Evolutionary conservation across 1,284 basidiomycete genomes (phyloP).

Genomic region (Ceratobasidium sp.): DNA sequence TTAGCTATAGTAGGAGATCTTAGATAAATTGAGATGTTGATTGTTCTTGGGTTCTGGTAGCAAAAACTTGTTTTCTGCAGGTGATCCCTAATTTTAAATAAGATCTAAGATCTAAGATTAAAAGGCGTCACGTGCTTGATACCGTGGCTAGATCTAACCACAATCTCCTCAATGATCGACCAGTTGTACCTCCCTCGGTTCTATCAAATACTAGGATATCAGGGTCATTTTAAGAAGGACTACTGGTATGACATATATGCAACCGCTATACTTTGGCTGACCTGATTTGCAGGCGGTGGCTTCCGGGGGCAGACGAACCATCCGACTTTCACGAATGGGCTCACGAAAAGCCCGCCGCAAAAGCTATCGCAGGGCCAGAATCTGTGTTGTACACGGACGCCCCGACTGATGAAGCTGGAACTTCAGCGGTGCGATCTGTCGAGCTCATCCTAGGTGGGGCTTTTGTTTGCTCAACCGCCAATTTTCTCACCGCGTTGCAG

Average conservation of each 20-base stretch:
- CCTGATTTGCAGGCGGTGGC: not conserved
- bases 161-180: not conserved
- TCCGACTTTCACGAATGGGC: constrained; percentile 27
- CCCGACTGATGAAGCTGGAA: not conserved
- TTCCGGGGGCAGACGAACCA: not conserved
- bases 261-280: not conserved
- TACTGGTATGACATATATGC: constrained; percentile 10
- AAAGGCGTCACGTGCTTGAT: not conserved
- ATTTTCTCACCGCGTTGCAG: not conserved
- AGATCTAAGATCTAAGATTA: not conserved
- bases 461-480: no score
- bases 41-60: no score
- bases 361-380: constrained; percentile 25
- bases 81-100: not conserved
- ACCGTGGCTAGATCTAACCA: constrained; percentile 19
- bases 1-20: no score
- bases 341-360: constrained; percentile 9
- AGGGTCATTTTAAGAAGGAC: constrained; percentile 9
- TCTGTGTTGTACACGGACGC: constrained; percentile 12
- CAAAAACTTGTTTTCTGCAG: no score
- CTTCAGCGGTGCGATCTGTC: not conserved
- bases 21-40: no score
- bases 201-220: constrained; percentile 31
- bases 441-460: constrained; percentile 31
- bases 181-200: not conserved